Percentiles rank a stretch among this genome's conserved stretches.
These are phyloP conservation scores for Pseudomicrostroma phylloplanum DNA, from an alignment of 1,284 basidiomycete species.

Conservation along the genomic window DNA sequence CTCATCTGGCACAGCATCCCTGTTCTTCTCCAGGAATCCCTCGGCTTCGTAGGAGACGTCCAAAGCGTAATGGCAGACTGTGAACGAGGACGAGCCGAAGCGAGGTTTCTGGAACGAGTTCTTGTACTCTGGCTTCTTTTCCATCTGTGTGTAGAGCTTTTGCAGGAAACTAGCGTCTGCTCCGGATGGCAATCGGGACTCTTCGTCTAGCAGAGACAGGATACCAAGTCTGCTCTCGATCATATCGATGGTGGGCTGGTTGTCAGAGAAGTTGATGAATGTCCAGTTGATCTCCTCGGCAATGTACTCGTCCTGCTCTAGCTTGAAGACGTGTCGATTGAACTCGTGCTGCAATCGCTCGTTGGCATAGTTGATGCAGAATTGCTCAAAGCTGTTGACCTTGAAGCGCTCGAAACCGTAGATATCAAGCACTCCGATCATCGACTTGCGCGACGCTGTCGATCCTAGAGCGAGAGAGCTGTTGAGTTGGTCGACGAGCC, in stretches of 20 bases:
- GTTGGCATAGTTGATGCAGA: constrained; percentile 99
- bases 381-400: constrained; percentile 92
- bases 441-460: constrained; percentile 81
- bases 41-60: constrained; percentile 98
- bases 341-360: constrained; percentile 90
- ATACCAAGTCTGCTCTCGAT: constrained; percentile 97
- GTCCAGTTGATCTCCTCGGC: constrained; percentile 99
- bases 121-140: constrained; percentile 72
- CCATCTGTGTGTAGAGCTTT: constrained; percentile 82
- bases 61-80: constrained; percentile 94
- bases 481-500: constrained; percentile 95
- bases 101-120: constrained; percentile 94
- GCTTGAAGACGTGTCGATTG: constrained; percentile 56
- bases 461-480: constrained; percentile 86
- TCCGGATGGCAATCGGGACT: constrained; percentile 90
- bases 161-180: constrained; percentile 88
- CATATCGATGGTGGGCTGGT: constrained; percentile 96
- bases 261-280: constrained; percentile 97
- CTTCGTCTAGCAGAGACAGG: constrained; percentile 89
- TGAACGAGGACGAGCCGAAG: constrained; percentile 94
- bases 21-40: constrained; percentile 97
- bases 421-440: constrained; percentile 92
- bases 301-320: constrained; percentile 98
- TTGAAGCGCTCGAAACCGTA: constrained; percentile 53
- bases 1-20: constrained; percentile 97